Evolutionary conservation across 2,329 filamentous ascomycete species (phyloP), one percentile per base, ranked within the genome.

Genomic region (Pezizomycotina sp.): DNA sequence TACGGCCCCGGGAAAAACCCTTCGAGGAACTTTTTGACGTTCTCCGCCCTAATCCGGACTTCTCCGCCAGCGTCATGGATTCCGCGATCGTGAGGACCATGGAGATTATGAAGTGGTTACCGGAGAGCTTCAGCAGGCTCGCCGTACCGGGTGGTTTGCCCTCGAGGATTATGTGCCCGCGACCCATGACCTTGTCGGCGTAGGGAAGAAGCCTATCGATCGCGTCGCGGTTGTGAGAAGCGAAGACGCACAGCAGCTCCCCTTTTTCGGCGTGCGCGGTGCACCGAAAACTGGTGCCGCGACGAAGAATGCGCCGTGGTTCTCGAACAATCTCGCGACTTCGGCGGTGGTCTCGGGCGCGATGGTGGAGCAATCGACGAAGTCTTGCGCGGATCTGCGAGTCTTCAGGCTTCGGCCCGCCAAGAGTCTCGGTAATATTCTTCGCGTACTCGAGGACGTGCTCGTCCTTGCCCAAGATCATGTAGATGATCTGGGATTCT

Each of bases 361-460:
- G 22, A 92, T 70, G 16, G 83, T 92, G 3, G 80, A 89, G 64
- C 77, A 84, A 53, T 92, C 83, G 20, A 92, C 68, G 48, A 92
- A 89, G 62, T 60, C 92, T 92, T 43, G 71, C 73, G 18, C 63
- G 63, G 12, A 79, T 59, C 38, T 71, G 60, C n/a, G n/a, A n/a
- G n/a, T 12, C 59, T 53, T 8, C 38, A 35, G 7, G 31, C 29
- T 30, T 66, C 59, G 19, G 76, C 67, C 63, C 54, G 26, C 64
- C 56, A 42, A 81, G 65, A 13, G 71, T 69, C 4, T 66, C 60
- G 38, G 71, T 66, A 27, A 91, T 71, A n/a, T n/a, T n/a, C n/a
- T n/a, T n/a, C n/a, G n/a, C n/a, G n/a, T n/a, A n/a, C n/a, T n/a
- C n/a, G n/a, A n/a, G n/a, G n/a, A n/a, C n/a, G n/a, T 4, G 78